These are phyloP conservation scores for Colletotrichum nymphaeae DNA, from an alignment of 2,329 filamentous ascomycete genomes.

Conservation along the genomic window DNA sequence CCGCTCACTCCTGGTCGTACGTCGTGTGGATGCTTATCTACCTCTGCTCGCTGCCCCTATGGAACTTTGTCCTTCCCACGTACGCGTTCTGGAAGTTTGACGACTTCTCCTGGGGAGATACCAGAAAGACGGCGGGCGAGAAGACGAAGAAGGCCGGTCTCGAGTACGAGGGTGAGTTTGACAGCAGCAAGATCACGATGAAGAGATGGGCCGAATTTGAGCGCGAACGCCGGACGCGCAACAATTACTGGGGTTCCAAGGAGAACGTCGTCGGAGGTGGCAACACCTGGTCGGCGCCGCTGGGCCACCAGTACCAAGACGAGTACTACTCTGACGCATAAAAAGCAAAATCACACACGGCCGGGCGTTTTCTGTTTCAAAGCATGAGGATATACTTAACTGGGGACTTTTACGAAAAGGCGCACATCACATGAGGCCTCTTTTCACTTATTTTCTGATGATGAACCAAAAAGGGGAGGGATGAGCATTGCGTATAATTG, in stretches of 20 bases:
- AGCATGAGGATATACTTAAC: constrained; percentile 20
- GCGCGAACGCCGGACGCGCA: constrained; percentile 65
- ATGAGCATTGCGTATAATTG: constrained; percentile 6
- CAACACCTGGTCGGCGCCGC: constrained; percentile 56
- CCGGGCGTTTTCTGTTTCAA: constrained; percentile 26
- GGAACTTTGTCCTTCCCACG: constrained; percentile 94
- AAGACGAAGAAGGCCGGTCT: constrained; percentile 88
- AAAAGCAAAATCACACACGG: constrained; percentile 37
- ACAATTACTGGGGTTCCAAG: constrained; percentile 63
- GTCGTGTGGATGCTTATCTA: constrained; percentile 98
- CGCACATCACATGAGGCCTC: constrained; percentile 17
- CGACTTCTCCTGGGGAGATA: constrained; percentile 99
- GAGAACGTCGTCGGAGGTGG: constrained; percentile 60
- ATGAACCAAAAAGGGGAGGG: constrained; percentile 9
- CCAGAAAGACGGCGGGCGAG: constrained; percentile 92
- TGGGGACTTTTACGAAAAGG: constrained; percentile 31
- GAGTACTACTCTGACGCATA: constrained; percentile 67
- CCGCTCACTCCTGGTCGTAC: constrained; percentile 92
- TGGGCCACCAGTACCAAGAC: constrained; percentile 61
- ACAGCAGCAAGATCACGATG: constrained; percentile 99
- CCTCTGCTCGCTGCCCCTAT: constrained; percentile 89
- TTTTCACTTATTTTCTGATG: constrained; percentile 12
- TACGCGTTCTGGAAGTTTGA: constrained; percentile 99
- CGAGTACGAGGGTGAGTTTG: constrained; percentile 94
- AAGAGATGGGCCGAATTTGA: constrained; percentile 99